Base-by-base conservation (phyloP, 164 flowering plant genomes). In the Nymphaea colorata region DNA sequence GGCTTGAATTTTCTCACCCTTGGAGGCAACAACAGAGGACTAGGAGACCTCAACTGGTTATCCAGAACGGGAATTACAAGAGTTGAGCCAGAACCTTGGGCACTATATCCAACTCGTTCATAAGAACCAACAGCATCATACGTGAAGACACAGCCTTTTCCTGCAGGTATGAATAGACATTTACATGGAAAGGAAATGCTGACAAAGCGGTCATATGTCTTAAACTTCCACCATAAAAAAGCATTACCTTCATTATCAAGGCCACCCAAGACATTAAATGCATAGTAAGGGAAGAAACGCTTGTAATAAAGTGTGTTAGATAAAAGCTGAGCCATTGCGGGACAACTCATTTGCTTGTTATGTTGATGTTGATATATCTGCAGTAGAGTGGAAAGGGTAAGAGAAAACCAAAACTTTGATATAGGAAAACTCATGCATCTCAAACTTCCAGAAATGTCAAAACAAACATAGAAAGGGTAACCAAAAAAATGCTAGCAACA, bases 71-170 rank as follows among this genome's bases (percentile, higher is more conserved):
- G 99, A 71, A 79, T 95, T 71, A 95, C 90, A 61, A 95, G 96
- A 4, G 90, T 87, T 41, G 94, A 70, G 69, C 99, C 99, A 74
- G 98, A 90, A 66, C 99, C 99, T 71, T 95, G 99, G 67, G 97
- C 67, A 62, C 97, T 85, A 74, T 90, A 95, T 68, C 98, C 99
- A 67, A 92, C 98, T 81, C 87, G 82, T 78, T 95, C 99, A 76
- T 92, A 92, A 66, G 99, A 92, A 43, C 99, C 99, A 68, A 95
- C 99, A 51, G 99, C 99, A 80, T 95, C 99, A 72, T 95, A 95
- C 18, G 99, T 92, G 76, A 82, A 95, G 44, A 95, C 99, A 78
- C 96, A 92, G 18, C 99, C 99, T 82, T 92, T 90, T 61, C 99
- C 98, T 92, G 78, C 68, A 74, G 67, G 12, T 3, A 51, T 51